A percentile compares a stretch with the other conserved stretches of the same genome.
These are phyloP conservation scores for Elsinoe ampelina DNA, from an alignment of 2,329 filamentous ascomycete species.

Conservation along the genomic window DNA sequence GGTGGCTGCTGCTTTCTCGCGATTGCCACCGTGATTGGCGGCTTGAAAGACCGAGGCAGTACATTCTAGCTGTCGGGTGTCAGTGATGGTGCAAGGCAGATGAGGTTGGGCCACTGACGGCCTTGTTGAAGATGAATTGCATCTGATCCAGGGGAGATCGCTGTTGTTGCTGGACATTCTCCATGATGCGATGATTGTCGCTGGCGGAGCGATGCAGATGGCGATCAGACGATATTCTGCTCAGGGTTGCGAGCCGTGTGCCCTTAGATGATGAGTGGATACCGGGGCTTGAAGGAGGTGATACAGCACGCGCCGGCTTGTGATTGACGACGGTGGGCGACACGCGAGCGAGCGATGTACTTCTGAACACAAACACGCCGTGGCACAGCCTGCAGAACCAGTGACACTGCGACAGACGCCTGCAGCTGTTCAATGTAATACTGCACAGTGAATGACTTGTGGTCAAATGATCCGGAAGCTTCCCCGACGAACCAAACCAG, in stretches of 20 bases:
- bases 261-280: background rate
- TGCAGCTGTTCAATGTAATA: background rate
- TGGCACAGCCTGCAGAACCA: background rate
- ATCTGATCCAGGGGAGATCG: constrained; percentile 33
- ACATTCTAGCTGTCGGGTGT: constrained; percentile 30
- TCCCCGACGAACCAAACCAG: background rate
- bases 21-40: constrained; percentile 25
- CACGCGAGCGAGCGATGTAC: background rate
- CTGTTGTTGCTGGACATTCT: constrained; percentile 14
- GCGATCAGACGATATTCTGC: constrained; percentile 10
- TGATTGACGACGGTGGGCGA: background rate
- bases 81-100: background rate
- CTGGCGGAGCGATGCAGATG: background rate
- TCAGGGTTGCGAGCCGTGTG: background rate
- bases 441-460: background rate
- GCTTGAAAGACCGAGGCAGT: constrained; percentile 39
- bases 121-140: constrained; percentile 39
- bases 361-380: background rate
- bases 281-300: background rate
- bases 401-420: background rate
- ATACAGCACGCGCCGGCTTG: background rate
- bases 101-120: constrained; percentile 29
- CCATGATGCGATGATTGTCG: constrained; percentile 9
- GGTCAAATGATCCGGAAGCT: background rate
- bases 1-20: constrained; percentile 24